phyloP scores from a whole-genome alignment of 1,139 yeast species.

The Suhomyces atakaporum region DNA sequence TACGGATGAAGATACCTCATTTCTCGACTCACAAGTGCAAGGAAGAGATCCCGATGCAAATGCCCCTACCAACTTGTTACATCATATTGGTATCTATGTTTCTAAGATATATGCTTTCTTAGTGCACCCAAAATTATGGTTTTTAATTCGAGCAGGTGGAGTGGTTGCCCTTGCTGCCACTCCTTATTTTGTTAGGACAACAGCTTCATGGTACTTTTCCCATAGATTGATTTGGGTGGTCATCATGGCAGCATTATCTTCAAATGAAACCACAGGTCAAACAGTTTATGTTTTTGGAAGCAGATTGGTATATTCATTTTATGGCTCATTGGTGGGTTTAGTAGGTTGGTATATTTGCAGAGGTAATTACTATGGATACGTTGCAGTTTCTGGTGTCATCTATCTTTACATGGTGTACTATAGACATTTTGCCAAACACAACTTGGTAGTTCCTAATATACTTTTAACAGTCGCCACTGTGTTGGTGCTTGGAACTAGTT shows the following conservation, averaged over 20 bases:
- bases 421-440: constrained; percentile 37
- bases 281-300: constrained; percentile 32
- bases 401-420: constrained; percentile 28
- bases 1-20: constrained; percentile 8
- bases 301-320: constrained; percentile 31
- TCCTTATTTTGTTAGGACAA: constrained; percentile 32
- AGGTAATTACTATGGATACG: constrained; percentile 38
- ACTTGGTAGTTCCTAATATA: constrained; percentile 31
- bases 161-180: constrained; percentile 27
- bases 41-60: constrained; percentile 34
- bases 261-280: constrained; percentile 37
- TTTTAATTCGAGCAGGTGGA: constrained; percentile 33
- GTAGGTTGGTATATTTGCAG: constrained; percentile 42
- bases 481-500: constrained; percentile 40
- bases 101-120: constrained; percentile 20
- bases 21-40: constrained; percentile 17
- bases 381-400: constrained; percentile 32
- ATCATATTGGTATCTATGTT: constrained; percentile 23
- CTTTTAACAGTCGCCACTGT: constrained; percentile 32
- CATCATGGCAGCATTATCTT: constrained; percentile 36
- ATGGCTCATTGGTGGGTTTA: constrained; percentile 37
- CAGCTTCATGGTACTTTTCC: constrained; percentile 35
- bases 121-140: constrained; percentile 30
- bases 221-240: constrained; percentile 38
- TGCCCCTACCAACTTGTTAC: constrained; percentile 28